Percentiles rank a stretch among this genome's conserved stretches.
Conservation (phyloP, 78 protist genomes). For the slime mould (Dictyostelium discoideum) region DNA sequence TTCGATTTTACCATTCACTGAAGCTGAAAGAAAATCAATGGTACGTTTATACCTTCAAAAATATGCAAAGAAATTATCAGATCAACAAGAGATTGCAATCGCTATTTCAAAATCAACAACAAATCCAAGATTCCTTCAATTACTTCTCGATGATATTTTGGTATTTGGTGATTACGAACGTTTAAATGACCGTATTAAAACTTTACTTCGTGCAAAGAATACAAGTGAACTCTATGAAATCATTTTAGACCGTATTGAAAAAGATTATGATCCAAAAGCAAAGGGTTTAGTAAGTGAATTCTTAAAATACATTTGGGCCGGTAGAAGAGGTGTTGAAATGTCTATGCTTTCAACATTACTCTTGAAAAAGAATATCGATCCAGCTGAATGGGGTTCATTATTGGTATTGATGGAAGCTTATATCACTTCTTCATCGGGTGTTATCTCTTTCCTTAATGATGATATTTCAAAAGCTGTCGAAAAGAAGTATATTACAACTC, state of each 20-base stretch:
- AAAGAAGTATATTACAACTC: conserved; percentile 36
- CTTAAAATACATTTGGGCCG: conserved; percentile 69
- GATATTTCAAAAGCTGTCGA: conserved; percentile 71
- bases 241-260: conserved; percentile 78
- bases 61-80: conserved; percentile 67
- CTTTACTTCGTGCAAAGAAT: conserved; percentile 55
- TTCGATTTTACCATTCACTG: not conserved
- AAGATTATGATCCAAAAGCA: conserved; percentile 75
- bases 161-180: conserved; percentile 79
- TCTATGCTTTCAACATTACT: conserved; percentile 18
- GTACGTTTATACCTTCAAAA: conserved; percentile 77
- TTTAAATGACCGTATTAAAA: conserved; percentile 26
- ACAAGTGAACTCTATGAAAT: conserved; percentile 76
- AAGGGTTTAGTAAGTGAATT: conserved; percentile 79
- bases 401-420: conserved; percentile 68
- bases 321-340: conserved; percentile 75
- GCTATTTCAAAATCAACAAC: conserved; percentile 50
- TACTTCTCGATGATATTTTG: conserved; percentile 72
- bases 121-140: conserved; percentile 80
- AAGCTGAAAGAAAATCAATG: conserved; percentile 75
- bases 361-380: conserved; percentile 23
- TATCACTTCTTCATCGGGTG: conserved; percentile 20
- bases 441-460: conserved; percentile 62
- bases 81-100: conserved; percentile 76
- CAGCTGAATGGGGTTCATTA: conserved; percentile 57